Conservation (phyloP, 2,329 filamentous ascomycete genomes). For the Setomelanomma holmii region DNA sequence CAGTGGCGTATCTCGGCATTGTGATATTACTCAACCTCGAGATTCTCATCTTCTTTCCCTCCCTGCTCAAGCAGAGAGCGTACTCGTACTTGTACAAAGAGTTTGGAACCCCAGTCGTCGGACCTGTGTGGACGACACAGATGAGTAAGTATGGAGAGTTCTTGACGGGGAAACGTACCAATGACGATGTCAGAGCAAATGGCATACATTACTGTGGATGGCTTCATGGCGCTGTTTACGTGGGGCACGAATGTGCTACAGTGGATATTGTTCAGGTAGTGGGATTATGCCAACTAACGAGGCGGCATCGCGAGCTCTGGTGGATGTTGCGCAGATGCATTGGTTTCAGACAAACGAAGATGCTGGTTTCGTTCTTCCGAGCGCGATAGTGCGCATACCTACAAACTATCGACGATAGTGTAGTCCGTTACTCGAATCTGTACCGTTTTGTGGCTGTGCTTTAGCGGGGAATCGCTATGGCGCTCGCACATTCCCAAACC, state of each 20-base stretch:
- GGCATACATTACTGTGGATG: not conserved
- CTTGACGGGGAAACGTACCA: not conserved
- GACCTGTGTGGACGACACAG: slow-evolving; percentile 4
- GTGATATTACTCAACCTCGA: not conserved
- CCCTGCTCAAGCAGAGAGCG: not conserved
- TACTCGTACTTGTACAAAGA: slow-evolving; percentile 1
- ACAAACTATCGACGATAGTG: too few relatives aligned
- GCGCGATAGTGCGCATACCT: too few relatives aligned
- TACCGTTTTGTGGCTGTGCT: not conserved
- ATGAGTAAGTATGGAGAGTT: slow-evolving; percentile 1
- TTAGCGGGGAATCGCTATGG: not conserved
- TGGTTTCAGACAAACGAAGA: too few relatives aligned
- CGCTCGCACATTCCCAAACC: not conserved
- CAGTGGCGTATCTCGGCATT: not conserved
- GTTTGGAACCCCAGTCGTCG: not conserved
- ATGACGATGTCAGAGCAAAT: not conserved
- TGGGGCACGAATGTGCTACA: not conserved
- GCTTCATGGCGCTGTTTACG: not conserved
- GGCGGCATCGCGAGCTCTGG: too few relatives aligned
- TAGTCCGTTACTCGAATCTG: not conserved
- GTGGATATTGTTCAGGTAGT: not conserved
- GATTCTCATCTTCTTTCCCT: not conserved
- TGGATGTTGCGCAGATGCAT: too few relatives aligned
- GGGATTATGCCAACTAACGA: too few relatives aligned
- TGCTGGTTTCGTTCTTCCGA: too few relatives aligned